Percentiles rank a stretch among this genome's conserved stretches.
These are phyloP conservation scores for Stentor coeruleus DNA, from an alignment of 73 alveolate genomes.

Conservation along the genomic window DNA sequence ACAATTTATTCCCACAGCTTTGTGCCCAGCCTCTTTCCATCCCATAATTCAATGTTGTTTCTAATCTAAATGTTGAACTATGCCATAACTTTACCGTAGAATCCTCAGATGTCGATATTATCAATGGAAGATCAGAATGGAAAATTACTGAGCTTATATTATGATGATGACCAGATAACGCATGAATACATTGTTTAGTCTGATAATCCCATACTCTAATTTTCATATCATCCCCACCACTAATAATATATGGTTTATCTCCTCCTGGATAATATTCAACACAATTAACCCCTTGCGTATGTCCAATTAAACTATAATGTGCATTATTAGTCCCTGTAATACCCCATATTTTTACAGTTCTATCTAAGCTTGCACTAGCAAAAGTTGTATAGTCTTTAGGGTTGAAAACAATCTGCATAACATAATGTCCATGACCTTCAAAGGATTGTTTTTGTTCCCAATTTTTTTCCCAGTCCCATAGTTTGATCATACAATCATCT, in stretches of 20 bases:
- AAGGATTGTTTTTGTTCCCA: constrained; percentile 83
- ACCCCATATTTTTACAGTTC: constrained; percentile 70
- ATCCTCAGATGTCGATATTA: constrained; percentile 89
- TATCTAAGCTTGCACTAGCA: constrained; percentile 92
- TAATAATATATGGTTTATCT: constrained; percentile 94
- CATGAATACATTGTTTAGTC: constrained; percentile 92
- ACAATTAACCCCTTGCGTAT: constrained; percentile 95
- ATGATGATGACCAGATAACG: constrained; percentile 91
- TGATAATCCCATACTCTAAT: constrained; percentile 99
- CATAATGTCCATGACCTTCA: constrained; percentile 98
- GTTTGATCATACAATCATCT: constrained; percentile 91
- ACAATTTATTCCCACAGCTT: constrained; percentile 61
- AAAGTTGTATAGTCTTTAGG: constrained; percentile 93
- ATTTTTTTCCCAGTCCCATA: constrained; percentile 97
- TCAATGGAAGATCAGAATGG: constrained; percentile 98
- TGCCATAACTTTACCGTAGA: constrained; percentile 95
- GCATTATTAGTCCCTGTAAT: constrained; percentile 66
- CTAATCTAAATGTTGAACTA: constrained; percentile 91
- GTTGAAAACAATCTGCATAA: constrained; percentile 86
- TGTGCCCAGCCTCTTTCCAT: constrained; percentile 81
- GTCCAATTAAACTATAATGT: constrained; percentile 94
- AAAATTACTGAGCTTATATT: constrained; percentile 87
- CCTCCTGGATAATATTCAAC: constrained; percentile 87
- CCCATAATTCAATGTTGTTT: constrained; percentile 79
- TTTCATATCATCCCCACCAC: constrained; percentile 98